A percentile compares a stretch with the other conserved stretches of the same genome.
phyloP scores from a whole-genome alignment of 371 early-diverging fungal species.

The Gilbertella persicaria region DNA sequence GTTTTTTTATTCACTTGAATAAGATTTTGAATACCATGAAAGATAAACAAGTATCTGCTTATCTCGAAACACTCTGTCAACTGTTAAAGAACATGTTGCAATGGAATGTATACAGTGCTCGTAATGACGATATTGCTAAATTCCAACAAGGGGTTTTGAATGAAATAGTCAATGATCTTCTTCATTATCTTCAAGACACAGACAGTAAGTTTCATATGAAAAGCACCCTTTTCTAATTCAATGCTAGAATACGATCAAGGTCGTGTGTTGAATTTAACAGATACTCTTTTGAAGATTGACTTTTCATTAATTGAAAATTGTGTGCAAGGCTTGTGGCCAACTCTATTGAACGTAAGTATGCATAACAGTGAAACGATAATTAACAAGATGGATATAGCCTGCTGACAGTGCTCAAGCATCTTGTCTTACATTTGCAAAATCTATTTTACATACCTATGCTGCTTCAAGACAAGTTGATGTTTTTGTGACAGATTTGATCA shows the following conservation, averaged over 20 bases:
- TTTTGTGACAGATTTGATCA: conserved; percentile 43
- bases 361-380: neutral
- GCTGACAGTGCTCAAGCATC: conserved; percentile 21
- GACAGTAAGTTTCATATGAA: conserved; percentile 8
- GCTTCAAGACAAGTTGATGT: conserved; percentile 56
- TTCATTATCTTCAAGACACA: conserved; percentile 19
- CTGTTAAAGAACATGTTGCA: conserved; percentile 29
- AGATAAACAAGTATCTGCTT: conserved; percentile 1
- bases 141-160: conserved; percentile 25
- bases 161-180: conserved; percentile 18
- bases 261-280: conserved; percentile 28
- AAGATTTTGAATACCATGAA: conserved; percentile 13
- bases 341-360: conserved; percentile 34
- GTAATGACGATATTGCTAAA: conserved; percentile 39
- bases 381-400: conserved; percentile 18
- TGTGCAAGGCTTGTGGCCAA: conserved; percentile 38
- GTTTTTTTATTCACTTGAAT: conserved; percentile 32
- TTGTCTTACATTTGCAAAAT: conserved; percentile 27
- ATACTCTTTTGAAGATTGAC: conserved; percentile 48
- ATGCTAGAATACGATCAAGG: conserved; percentile 25
- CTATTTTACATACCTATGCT: conserved; percentile 40
- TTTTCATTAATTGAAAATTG: conserved; percentile 37
- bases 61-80: conserved; percentile 21
- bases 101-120: conserved; percentile 33
- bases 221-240: neutral